These are phyloP conservation scores for Trichosporon coremiiforme DNA, from an alignment of 1,284 basidiomycete species.

Conservation along the genomic window DNA sequence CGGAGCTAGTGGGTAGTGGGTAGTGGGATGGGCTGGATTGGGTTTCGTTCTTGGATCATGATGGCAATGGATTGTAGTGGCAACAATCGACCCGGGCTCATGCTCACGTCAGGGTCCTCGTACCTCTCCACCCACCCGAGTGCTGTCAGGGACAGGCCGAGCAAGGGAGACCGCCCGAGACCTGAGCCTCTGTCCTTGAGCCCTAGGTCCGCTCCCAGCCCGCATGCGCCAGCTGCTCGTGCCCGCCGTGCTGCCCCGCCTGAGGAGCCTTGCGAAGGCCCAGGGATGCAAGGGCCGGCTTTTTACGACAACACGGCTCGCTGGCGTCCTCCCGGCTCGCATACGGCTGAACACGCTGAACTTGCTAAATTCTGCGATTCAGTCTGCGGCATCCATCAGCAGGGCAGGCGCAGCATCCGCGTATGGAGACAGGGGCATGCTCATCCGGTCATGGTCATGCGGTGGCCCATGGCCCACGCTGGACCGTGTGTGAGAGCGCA, in stretches of 20 bases:
- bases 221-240: background rate
- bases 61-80: conserved; percentile 10
- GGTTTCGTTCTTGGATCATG: background rate
- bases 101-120: conserved; percentile 14
- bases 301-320: background rate
- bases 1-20: background rate
- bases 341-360: background rate
- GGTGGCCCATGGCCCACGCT: conserved; percentile 6
- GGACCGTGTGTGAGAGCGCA: background rate
- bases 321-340: background rate
- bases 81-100: conserved; percentile 12
- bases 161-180: background rate
- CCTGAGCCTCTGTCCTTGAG: background rate
- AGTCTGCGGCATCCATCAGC: conserved; percentile 5
- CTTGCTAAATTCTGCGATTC: conserved; percentile 3
- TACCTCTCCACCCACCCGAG: conserved; percentile 1
- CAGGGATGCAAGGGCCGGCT: background rate
- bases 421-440: background rate
- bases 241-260: background rate
- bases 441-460: background rate
- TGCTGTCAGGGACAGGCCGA: conserved; percentile 13
- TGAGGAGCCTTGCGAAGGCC: background rate
- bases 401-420: background rate
- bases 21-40: conserved; percentile 14
- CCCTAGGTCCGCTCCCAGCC: background rate